Evolutionary conservation across 2,329 filamentous ascomycete genomes (phyloP).

Genomic region (Gaeumannomyces tritici): DNA sequence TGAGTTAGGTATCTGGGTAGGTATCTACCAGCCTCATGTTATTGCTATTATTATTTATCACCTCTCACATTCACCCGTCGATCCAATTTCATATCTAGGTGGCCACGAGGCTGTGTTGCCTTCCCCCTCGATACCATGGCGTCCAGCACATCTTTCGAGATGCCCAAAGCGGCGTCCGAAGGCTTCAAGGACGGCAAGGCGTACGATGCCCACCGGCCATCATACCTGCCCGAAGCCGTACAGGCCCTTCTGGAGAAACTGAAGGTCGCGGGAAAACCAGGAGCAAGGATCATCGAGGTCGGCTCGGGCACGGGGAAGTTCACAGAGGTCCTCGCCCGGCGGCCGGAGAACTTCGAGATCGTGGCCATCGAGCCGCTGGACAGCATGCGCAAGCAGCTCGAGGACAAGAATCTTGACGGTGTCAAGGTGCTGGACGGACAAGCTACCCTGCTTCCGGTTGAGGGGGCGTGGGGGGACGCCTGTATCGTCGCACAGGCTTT

Average conservation of each 20-base stretch:
- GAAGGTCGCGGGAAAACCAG: conserved; percentile 33
- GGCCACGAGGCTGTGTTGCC: too few species aligned
- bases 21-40: too few species aligned
- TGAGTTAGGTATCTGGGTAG: too few species aligned
- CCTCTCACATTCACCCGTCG: neutral
- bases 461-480: conserved; percentile 51
- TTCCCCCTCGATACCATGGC: neutral
- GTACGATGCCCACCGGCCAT: conserved; percentile 61
- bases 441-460: conserved; percentile 46
- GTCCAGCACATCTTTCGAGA: conserved; percentile 4
- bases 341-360: conserved; percentile 45
- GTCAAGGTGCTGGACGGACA: conserved; percentile 48
- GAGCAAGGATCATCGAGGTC: conserved; percentile 28
- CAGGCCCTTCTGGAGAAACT: conserved; percentile 46
- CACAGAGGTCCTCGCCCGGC: conserved; percentile 35
- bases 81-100: too few species aligned
- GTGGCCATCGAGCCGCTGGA: conserved; percentile 50
- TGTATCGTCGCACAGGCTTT: conserved; percentile 58
- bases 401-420: conserved; percentile 42
- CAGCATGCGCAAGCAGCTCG: conserved; percentile 55
- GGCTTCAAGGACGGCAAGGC: conserved; percentile 55
- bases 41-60: too few species aligned
- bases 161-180: conserved; percentile 27
- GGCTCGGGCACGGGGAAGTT: conserved; percentile 24
- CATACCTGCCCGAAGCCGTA: conserved; percentile 51